phyloP scores from a whole-genome alignment of 2,329 filamentous ascomycete species.

The Penicillium sp. region DNA sequence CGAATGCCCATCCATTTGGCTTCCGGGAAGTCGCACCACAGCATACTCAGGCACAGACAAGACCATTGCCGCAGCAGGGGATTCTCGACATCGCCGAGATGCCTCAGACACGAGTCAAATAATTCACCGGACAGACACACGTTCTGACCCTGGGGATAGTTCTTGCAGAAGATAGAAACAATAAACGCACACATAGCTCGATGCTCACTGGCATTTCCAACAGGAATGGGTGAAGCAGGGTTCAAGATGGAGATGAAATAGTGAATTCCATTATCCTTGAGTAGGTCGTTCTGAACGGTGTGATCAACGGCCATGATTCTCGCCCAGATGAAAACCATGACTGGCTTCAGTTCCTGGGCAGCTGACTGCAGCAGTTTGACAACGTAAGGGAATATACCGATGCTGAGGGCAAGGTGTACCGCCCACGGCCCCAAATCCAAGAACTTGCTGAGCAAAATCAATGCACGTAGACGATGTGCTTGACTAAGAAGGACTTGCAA shows the following conservation, averaged over 20 bases:
- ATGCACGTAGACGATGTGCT: constrained; percentile 84
- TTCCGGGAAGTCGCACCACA: constrained; percentile 88
- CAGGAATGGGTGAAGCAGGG: constrained; percentile 76
- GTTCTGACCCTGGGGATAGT: constrained; percentile 85
- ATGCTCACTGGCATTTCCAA: constrained; percentile 88
- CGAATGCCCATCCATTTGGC: constrained; percentile 96
- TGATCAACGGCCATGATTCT: constrained; percentile 92
- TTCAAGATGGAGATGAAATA: constrained; percentile 95
- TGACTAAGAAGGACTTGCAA: constrained; percentile 94
- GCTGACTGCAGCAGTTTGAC: constrained; percentile 94
- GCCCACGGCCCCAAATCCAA: constrained; percentile 96
- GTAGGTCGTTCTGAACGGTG: constrained; percentile 85
- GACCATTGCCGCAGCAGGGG: constrained; percentile 91
- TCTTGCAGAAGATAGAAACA: constrained; percentile 93
- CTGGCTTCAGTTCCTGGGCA: constrained; percentile 88
- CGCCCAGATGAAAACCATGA: constrained; percentile 99
- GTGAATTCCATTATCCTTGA: constrained; percentile 95
- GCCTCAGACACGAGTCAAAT: constrained; percentile 80
- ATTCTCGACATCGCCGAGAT: constrained; percentile 83
- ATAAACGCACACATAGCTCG: constrained; percentile 99
- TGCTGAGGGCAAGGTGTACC: constrained; percentile 94
- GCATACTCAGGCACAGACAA: constrained; percentile 89
- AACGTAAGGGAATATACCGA: constrained; percentile 99
- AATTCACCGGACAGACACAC: constrained; percentile 90
- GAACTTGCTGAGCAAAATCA: constrained; percentile 91